Conservation (phyloP, 2,329 filamentous ascomycete species). For the Colletotrichum chlorophyti region DNA sequence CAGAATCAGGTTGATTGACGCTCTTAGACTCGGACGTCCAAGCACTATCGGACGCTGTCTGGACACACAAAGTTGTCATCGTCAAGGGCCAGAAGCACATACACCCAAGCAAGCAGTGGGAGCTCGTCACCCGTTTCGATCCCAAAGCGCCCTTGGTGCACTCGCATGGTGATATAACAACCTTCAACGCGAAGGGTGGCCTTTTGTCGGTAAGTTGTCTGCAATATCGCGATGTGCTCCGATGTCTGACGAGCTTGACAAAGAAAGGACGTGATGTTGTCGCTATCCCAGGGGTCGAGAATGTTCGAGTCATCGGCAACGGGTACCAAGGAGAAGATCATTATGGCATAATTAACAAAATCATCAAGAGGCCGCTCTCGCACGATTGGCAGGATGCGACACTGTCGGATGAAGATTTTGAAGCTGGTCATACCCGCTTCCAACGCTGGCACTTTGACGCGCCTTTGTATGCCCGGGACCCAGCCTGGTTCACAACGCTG, state of each 20-base stretch:
- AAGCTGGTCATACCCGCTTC: slow-evolving; percentile 49
- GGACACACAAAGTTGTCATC: slow-evolving; percentile 51
- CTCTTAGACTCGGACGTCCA: slow-evolving; percentile 42
- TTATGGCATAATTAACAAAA: slow-evolving; percentile 48
- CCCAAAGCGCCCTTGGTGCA: slow-evolving; percentile 47
- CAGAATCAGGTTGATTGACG: background rate
- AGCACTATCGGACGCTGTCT: slow-evolving; percentile 46
- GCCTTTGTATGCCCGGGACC: slow-evolving; percentile 48
- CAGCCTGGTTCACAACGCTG: slow-evolving; percentile 50
- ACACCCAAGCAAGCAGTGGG: slow-evolving; percentile 50
- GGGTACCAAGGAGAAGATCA: slow-evolving; percentile 51
- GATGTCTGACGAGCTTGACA: background rate
- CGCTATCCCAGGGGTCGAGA: slow-evolving; percentile 49
- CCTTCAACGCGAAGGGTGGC: slow-evolving; percentile 47
- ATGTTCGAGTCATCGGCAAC: slow-evolving; percentile 52
- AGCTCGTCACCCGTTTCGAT: slow-evolving; percentile 50
- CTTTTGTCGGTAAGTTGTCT: slow-evolving; percentile 40
- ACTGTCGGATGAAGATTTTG: slow-evolving; percentile 42
- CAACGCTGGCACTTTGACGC: slow-evolving; percentile 58
- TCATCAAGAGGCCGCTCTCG: slow-evolving; percentile 36
- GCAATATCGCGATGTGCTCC: background rate
- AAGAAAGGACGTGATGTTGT: slow-evolving; percentile 37
- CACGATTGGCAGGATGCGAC: slow-evolving; percentile 46
- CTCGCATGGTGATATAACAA: slow-evolving; percentile 48
- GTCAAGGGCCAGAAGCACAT: slow-evolving; percentile 50